These are phyloP conservation scores for Psidium friedrichsthalianum DNA, from an alignment of 345 rosid species.

Conservation along the genomic window DNA sequence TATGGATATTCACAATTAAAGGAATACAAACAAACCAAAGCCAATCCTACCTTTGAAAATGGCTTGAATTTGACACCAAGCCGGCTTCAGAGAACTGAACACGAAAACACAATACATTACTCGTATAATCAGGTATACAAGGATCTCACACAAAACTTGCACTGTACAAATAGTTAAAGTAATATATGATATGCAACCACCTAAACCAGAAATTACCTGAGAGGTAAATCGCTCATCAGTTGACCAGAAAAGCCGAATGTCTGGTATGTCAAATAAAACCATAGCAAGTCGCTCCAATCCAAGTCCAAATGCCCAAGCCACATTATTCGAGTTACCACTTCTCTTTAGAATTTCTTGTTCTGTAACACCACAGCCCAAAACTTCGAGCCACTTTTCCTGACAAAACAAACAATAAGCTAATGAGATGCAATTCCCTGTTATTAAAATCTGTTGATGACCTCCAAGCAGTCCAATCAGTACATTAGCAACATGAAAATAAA, in stretches of 20 bases:
- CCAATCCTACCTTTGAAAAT: slow-evolving; percentile 66
- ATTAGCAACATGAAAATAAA: not conserved
- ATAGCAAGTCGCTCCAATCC: slow-evolving; percentile 92
- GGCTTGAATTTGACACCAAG: slow-evolving; percentile 90
- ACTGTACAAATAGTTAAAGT: not conserved
- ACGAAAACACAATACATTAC: not conserved
- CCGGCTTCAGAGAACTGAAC: slow-evolving; percentile 56
- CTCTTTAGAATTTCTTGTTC: slow-evolving; percentile 73
- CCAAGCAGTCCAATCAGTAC: not conserved
- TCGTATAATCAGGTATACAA: not conserved
- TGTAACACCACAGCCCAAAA: slow-evolving; percentile 93
- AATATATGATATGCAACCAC: not conserved
- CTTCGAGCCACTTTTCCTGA: slow-evolving; percentile 95
- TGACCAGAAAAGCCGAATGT: slow-evolving; percentile 93
- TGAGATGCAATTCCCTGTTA: not conserved
- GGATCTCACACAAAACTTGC: not conserved
- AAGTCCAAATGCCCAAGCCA: slow-evolving; percentile 99
- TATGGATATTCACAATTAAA: not conserved
- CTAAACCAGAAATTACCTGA: slow-evolving; percentile 28
- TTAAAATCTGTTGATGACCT: not conserved
- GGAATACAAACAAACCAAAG: not conserved
- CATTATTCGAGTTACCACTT: slow-evolving; percentile 52
- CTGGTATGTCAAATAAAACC: slow-evolving; percentile 96
- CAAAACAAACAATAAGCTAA: not conserved
- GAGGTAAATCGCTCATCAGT: slow-evolving; percentile 73